Percentiles rank a stretch among this genome's conserved stretches.
Evolutionary conservation across 176 grass and related monocot species (phyloP).

Genomic region (Thalia dealbata): DNA sequence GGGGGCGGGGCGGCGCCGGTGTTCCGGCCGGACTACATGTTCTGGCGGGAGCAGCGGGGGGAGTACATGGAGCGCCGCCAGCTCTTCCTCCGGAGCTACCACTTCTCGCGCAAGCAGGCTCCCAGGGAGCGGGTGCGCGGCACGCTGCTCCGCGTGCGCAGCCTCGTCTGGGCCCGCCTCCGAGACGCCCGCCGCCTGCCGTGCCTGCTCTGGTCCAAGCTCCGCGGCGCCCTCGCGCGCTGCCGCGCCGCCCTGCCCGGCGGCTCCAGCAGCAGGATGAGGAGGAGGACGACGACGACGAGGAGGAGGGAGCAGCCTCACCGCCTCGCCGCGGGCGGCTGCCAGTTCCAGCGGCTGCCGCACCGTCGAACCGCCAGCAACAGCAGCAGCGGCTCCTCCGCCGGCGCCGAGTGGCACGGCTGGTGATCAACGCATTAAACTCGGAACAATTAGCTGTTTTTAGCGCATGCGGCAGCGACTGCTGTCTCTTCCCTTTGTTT

Average conservation of each 20-base stretch:
- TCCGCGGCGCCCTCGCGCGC: conserved; percentile 1
- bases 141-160: conserved; percentile 32
- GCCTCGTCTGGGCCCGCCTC: conserved; percentile 63
- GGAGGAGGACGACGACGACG: no score
- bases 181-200: conserved; percentile 30
- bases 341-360: neutral
- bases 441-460: neutral
- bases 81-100: conserved; percentile 87
- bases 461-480: no score
- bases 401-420: conserved; percentile 25
- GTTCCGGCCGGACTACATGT: conserved; percentile 51
- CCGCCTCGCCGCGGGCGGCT: conserved; percentile 6
- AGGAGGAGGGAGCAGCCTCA: neutral
- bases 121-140: conserved; percentile 5
- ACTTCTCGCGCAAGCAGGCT: conserved; percentile 62
- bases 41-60: conserved; percentile 48
- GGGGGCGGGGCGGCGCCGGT: neutral
- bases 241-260: neutral
- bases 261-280: no score
- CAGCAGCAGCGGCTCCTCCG: neutral
- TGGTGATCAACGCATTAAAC: neutral
- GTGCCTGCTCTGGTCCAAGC: conserved; percentile 5
- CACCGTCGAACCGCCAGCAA: neutral
- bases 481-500: no score
- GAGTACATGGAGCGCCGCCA: conserved; percentile 54